Conservation (phyloP, 768 basidiomycete species). For the Tylopilus subfusipes region DNA sequence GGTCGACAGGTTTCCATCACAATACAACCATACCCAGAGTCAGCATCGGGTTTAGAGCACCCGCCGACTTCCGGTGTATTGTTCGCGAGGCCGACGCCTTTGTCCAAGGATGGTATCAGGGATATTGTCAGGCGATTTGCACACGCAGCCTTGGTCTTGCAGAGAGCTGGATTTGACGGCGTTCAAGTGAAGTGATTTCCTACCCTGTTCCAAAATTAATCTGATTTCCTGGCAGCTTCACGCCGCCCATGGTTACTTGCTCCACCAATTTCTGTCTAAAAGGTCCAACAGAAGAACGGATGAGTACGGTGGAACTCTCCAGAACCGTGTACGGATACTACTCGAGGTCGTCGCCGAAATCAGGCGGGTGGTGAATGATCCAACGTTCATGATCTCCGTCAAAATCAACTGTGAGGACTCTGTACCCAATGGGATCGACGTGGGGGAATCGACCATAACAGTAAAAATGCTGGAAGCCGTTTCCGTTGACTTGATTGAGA, state of each 20-base stretch:
- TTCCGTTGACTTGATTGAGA: slow-evolving; percentile 40
- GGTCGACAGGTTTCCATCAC: slow-evolving; percentile 35
- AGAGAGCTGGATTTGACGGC: slow-evolving; percentile 66
- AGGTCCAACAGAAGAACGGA: slow-evolving; percentile 48
- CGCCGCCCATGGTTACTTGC: slow-evolving; percentile 41
- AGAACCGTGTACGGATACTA: slow-evolving; percentile 48
- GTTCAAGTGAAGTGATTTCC: slow-evolving; percentile 38
- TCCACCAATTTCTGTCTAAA: slow-evolving; percentile 48
- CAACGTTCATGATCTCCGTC: slow-evolving; percentile 31
- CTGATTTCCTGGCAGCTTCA: slow-evolving; percentile 33
- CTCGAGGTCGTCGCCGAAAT: slow-evolving; percentile 47
- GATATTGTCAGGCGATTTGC: slow-evolving; percentile 51
- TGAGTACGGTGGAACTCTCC: slow-evolving; percentile 52
- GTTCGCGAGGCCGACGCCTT: slow-evolving; percentile 32
- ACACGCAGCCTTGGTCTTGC: slow-evolving; percentile 50
- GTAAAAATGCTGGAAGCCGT: slow-evolving; percentile 33
- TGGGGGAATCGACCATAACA: slow-evolving; percentile 31
- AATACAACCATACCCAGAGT: slow-evolving; percentile 35
- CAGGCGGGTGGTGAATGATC: slow-evolving; percentile 33
- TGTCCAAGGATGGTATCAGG: slow-evolving; percentile 47
- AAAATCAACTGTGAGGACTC: slow-evolving; percentile 34
- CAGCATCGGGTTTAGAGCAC: slow-evolving; percentile 33
- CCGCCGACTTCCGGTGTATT: slow-evolving; percentile 31
- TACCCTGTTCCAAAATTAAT: neutral
- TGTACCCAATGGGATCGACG: slow-evolving; percentile 27